Evolutionary conservation across 169 alveolate species (phyloP), one percentile per base, ranked within the genome.

Genomic region (Condylostoma magnum): DNA sequence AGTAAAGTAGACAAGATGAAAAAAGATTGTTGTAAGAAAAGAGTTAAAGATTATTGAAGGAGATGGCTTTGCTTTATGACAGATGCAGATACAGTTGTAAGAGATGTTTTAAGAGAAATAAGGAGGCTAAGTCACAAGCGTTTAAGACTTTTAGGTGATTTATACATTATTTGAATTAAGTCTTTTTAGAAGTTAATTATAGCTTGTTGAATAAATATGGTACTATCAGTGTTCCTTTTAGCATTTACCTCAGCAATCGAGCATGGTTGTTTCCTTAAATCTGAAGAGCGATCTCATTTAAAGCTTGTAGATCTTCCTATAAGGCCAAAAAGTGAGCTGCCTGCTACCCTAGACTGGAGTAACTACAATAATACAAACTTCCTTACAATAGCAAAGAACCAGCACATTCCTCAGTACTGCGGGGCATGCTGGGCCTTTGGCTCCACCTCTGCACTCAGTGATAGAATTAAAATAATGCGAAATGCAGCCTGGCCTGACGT

Each of bases 341-440:
- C 90, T 41, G 80, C 67, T 4, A 34, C 50, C 31, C 76, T 58
- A 53, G 30, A 38, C 54, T 86, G 93, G 93, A 73, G 60, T 22
- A 79, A 83, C 57, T 80, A 83, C n/a, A 51, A 79, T 54, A 87
- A 87, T 12, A 69, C 63, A 33, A 79, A 86, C 68, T 86, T 33
- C 57, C 51, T 86, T 44, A 86, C 91, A n/a, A 57, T 77, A 36
- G 38, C 67, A 33, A 60, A 78, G 34, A 83, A 86, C 50, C 83
- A 86, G 55, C 93, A 83, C 65, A 69, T 80, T 48, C 94, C 91
- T 30, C 76, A 72, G 50, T 79, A 87, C 58, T 87, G 94, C 31
- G 90, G 89, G 10, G 76, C 92, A 10, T 84, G 90, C 65, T 89
- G 95, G 95, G 90, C 92, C 33, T 78, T 69, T 34, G 92, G 90